Percentiles rank a stretch among this genome's conserved stretches.
phyloP scores from a whole-genome alignment of 176 grass and related monocot species.

The Olyra latifolia region DNA sequence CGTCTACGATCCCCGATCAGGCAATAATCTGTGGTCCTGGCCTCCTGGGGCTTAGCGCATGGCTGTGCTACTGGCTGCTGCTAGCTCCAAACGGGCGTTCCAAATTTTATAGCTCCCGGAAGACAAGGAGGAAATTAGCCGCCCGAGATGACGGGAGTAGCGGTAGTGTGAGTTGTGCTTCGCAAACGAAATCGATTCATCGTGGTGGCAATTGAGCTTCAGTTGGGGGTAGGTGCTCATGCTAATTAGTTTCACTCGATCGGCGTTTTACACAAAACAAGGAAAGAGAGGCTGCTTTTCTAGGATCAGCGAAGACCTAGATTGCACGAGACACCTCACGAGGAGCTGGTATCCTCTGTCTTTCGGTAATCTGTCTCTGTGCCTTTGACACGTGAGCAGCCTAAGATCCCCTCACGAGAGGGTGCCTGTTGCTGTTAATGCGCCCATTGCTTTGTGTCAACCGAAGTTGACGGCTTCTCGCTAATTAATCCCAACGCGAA shows the following conservation, averaged over 20 bases:
- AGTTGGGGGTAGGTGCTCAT: too few species aligned
- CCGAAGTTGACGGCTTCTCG: neutral
- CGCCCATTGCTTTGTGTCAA: neutral
- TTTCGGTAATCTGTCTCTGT: too few species aligned
- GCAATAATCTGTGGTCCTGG: neutral
- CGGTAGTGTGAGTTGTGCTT: neutral
- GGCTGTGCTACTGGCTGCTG: neutral
- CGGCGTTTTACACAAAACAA: slow-evolving; percentile 14
- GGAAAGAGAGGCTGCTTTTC: slow-evolving; percentile 3
- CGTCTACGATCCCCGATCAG: slow-evolving; percentile 38
- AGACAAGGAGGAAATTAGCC: slow-evolving; percentile 44
- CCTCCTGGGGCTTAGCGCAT: neutral
- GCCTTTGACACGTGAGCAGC: too few species aligned
- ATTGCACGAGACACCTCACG: slow-evolving; percentile 17
- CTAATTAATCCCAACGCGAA: neutral
- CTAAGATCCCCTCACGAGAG: too few species aligned
- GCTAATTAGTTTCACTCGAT: too few species aligned
- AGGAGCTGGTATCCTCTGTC: too few species aligned
- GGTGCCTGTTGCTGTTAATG: neutral
- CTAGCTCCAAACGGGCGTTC: slow-evolving; percentile 8
- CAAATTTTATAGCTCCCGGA: slow-evolving; percentile 21
- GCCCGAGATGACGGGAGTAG: slow-evolving; percentile 9
- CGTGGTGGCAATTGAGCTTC: too few species aligned
- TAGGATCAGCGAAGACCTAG: slow-evolving; percentile 8
- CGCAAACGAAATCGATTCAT: neutral